phyloP scores from a whole-genome alignment of 768 basidiomycete species.

The Agaricus subrufescens region DNA sequence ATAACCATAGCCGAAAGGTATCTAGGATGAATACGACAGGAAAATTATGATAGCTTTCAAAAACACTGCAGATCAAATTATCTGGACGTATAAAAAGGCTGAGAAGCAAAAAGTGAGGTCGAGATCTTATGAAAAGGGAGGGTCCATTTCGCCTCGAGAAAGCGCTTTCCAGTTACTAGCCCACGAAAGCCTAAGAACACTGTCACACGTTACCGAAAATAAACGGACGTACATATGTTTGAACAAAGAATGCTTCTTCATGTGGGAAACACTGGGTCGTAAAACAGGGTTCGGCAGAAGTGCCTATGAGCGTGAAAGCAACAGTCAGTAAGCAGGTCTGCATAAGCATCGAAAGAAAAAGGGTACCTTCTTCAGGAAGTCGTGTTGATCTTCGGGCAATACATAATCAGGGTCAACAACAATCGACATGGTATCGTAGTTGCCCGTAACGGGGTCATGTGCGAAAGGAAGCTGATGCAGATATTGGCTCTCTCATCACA shows the following conservation, averaged over 20 bases:
- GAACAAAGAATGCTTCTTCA: constrained; percentile 6
- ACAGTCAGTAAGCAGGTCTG: neutral
- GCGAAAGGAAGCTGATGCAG: constrained; percentile 1
- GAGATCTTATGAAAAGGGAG: neutral
- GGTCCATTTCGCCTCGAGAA: neutral
- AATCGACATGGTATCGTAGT: constrained; percentile 1
- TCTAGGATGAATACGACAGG: no score
- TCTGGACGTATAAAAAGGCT: neutral
- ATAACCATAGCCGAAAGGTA: no score
- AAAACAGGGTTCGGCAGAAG: constrained; percentile 8
- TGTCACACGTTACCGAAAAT: neutral
- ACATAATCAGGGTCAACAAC: neutral
- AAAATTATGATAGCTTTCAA: no score
- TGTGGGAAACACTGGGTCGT: constrained; percentile 9
- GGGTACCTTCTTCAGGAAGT: constrained; percentile 6
- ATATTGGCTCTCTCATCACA: neutral
- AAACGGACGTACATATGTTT: constrained; percentile 4
- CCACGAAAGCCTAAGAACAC: neutral
- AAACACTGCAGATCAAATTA: no score
- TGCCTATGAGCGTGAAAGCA: neutral
- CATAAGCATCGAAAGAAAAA: neutral
- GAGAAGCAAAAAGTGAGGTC: neutral
- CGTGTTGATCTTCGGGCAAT: neutral
- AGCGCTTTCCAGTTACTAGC: constrained; percentile 1
- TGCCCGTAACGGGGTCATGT: neutral